A percentile compares a stretch with the other conserved stretches of the same genome.
Conservation (phyloP, 805 yeast species). For the Cyberlindnera americana region DNA sequence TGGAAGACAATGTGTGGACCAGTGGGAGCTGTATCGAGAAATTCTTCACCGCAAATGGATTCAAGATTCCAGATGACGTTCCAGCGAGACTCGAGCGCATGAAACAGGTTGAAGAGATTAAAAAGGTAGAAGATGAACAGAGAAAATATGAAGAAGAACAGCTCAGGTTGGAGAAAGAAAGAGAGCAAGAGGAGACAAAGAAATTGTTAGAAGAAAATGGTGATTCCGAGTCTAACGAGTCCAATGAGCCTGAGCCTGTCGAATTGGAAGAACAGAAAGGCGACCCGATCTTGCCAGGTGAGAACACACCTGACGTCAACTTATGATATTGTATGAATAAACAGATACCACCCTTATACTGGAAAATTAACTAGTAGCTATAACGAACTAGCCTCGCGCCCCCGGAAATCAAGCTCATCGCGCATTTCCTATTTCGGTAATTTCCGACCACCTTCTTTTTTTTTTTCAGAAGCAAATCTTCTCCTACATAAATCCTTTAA, state of each 20-base stretch:
- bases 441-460: neutral
- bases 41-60: slow-evolving; percentile 40
- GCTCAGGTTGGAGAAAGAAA: slow-evolving; percentile 6
- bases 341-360: no score
- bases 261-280: slow-evolving; percentile 13
- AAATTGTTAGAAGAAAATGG: slow-evolving; percentile 61
- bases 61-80: slow-evolving; percentile 15
- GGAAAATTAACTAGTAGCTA: no score
- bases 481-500: neutral
- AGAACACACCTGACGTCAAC: slow-evolving; percentile 1
- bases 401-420: slow-evolving; percentile 3
- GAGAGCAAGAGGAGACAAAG: slow-evolving; percentile 30
- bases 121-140: slow-evolving; percentile 8
- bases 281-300: slow-evolving; percentile 7
- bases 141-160: slow-evolving; percentile 17
- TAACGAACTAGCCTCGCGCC: no score
- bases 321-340: neutral
- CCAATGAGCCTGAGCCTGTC: neutral
- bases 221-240: slow-evolving; percentile 34
- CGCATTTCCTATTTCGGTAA: neutral
- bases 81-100: slow-evolving; percentile 1
- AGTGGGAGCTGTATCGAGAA: slow-evolving; percentile 55
- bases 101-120: slow-evolving; percentile 1
- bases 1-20: slow-evolving; percentile 68
- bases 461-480: slow-evolving; percentile 1